These are phyloP conservation scores for Candida pseudoviswanathii DNA, from an alignment of 1,139 yeast genomes.

Conservation along the genomic window DNA sequence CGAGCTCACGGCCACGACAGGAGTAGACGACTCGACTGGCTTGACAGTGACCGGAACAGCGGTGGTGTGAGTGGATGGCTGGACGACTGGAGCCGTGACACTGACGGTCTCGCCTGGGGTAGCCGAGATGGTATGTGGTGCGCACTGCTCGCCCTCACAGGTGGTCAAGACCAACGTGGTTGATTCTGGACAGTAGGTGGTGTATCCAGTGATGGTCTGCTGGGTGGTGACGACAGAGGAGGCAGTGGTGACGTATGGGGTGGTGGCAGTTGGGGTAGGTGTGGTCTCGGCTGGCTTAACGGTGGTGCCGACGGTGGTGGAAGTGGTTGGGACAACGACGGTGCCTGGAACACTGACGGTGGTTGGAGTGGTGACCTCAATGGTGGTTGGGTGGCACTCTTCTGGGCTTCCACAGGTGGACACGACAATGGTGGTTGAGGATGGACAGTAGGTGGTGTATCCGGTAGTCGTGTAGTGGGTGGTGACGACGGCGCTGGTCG, in stretches of 20 bases:
- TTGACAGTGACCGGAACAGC: conserved; percentile 5
- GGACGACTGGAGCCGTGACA: conserved; percentile 5
- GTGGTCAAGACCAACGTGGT: conserved; percentile 10
- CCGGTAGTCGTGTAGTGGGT: background rate
- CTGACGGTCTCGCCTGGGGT: conserved; percentile 10
- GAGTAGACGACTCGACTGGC: conserved; percentile 15
- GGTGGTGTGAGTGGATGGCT: conserved; percentile 3
- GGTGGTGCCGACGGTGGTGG: conserved; percentile 13
- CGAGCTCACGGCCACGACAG: conserved; percentile 20
- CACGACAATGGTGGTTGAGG: too few species aligned
- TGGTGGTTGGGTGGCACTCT: too few species aligned
- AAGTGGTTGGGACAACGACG: too few species aligned
- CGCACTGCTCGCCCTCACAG: conserved; percentile 6
- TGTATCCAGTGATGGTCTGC: conserved; percentile 12
- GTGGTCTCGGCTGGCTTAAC: conserved; percentile 5
- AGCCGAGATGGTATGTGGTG: conserved; percentile 10
- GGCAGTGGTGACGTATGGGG: conserved; percentile 4
- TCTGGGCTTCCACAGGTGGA: too few species aligned
- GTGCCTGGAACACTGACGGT: too few species aligned
- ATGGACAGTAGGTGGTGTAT: too few species aligned
- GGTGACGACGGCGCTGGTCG: conserved; percentile 7
- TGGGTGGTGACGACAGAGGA: conserved; percentile 2
- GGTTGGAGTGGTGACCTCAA: too few species aligned
- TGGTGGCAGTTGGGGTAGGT: conserved; percentile 2
- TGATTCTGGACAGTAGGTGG: conserved; percentile 16